Conservation (phyloP, 2,329 filamentous ascomycete genomes). For the Zarea fungicola region DNA sequence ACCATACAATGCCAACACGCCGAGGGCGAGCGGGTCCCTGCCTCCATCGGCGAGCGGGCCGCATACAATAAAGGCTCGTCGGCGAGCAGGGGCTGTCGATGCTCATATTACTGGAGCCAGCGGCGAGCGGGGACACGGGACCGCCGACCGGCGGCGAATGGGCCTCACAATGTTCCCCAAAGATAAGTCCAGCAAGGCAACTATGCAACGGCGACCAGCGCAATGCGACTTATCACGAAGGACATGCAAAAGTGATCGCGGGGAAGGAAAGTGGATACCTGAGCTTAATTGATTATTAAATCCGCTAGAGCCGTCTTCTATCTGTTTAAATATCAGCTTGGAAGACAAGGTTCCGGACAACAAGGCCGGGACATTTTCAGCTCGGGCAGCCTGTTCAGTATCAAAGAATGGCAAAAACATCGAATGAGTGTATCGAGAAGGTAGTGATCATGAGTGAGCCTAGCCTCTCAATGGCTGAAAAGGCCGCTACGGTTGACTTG, state of each 20-base stretch:
- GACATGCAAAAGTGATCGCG: background rate
- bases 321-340: background rate
- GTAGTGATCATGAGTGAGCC: background rate
- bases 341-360: background rate
- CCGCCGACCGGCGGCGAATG: background rate
- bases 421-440: background rate
- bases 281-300: background rate
- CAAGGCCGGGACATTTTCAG: background rate
- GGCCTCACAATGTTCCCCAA: background rate
- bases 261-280: background rate
- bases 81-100: too few species aligned
- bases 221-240: background rate
- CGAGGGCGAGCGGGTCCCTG: too few species aligned
- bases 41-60: background rate
- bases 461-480: background rate
- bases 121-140: too few species aligned
- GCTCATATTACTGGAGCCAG: too few species aligned
- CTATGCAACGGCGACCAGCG: too few species aligned
- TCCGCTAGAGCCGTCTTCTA: background rate
- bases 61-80: background rate
- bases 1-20: too few species aligned
- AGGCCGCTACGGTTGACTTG: background rate
- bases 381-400: background rate
- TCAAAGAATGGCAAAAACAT: background rate
- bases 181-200: background rate